Evolutionary conservation across 768 basidiomycete species (phyloP), one percentile per base, ranked within the genome.

Genomic region (Boletus tomentosulus): DNA sequence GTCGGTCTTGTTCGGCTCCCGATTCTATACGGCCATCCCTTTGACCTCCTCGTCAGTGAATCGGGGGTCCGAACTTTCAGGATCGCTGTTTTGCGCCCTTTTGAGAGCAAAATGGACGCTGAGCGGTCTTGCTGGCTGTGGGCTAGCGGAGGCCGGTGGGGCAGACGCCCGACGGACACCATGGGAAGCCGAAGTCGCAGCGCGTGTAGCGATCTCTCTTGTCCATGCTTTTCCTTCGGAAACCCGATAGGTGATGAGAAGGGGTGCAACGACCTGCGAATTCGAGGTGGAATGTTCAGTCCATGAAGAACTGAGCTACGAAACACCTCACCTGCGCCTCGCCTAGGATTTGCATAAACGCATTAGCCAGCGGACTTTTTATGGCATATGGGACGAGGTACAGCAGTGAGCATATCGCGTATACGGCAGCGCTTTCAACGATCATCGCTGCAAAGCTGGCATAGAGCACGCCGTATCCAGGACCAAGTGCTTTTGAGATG

Each of bases 171-270:
- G 58, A 33, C 46, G 67, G 48, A 59, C 43, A 25, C 22, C 49
- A 25, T 58, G 46, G 8, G 63, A 55, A 31, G 2, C 27, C 0
- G 55, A 49, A 15, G 38, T 41, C 1, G 48, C 19, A 19, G 51
- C 31, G 11, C 56, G 56, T 13, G 68, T 50, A 4, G 60, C 33
- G 28, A 59, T 51, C 7, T 66, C 59, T 25, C 45, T 56, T 22
- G 61, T 60, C 78, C 76, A 78, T 3, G 76, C 78, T 25, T 72
- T 70, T 13, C 78, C 78, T 54, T 75, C 67, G 2, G 76, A 73
- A 11, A 79, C 66, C n/a, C 78, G 74, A 41, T 74, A 75, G 35
- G 77, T 77, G 51, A 80, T 79, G 24, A 79, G 68, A 55, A 77
- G 75, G 0, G 74, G 72, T 11, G 78, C 76, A 30, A 78, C 72